phyloP scores from a whole-genome alignment of 2,329 filamentous ascomycete genomes.

The Cercospora zeina region DNA sequence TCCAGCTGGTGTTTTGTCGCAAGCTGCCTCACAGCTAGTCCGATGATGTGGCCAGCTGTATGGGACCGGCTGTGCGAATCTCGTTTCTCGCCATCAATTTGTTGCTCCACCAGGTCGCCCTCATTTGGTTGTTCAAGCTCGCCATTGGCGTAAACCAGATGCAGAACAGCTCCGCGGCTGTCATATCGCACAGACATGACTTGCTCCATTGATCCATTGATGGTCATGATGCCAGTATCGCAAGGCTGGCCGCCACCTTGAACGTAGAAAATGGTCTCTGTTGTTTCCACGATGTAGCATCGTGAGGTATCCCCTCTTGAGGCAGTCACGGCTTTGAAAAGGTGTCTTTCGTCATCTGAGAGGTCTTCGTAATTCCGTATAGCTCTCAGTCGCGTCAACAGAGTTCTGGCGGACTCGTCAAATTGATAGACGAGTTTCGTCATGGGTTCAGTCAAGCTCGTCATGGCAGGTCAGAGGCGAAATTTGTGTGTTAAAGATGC shows the following conservation, averaged over 20 bases:
- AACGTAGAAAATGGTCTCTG: slow-evolving; percentile 71
- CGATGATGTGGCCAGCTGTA: slow-evolving; percentile 72
- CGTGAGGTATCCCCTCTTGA: background rate
- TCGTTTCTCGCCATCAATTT: slow-evolving; percentile 62
- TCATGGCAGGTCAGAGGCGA: background rate
- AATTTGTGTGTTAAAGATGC: background rate
- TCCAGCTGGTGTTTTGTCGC: slow-evolving; percentile 57
- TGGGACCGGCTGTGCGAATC: slow-evolving; percentile 67
- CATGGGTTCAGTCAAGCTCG: background rate
- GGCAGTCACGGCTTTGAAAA: slow-evolving; percentile 8
- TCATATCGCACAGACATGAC: slow-evolving; percentile 61
- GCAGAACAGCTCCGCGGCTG: slow-evolving; percentile 59
- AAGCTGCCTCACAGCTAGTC: slow-evolving; percentile 64
- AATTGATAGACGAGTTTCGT: slow-evolving; percentile 12
- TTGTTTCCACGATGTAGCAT: slow-evolving; percentile 43
- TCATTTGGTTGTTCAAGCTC: slow-evolving; percentile 18
- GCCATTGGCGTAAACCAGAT: slow-evolving; percentile 51
- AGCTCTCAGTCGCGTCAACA: slow-evolving; percentile 13
- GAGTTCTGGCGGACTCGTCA: slow-evolving; percentile 16
- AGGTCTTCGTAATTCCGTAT: slow-evolving; percentile 6
- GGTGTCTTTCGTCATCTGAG: background rate
- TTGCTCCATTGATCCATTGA: slow-evolving; percentile 45
- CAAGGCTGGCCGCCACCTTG: slow-evolving; percentile 74
- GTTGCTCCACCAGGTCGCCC: slow-evolving; percentile 55
- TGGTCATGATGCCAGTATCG: slow-evolving; percentile 61